Conservation (phyloP, 208 protist genomes). For the Crithidia brevicula region DNA sequence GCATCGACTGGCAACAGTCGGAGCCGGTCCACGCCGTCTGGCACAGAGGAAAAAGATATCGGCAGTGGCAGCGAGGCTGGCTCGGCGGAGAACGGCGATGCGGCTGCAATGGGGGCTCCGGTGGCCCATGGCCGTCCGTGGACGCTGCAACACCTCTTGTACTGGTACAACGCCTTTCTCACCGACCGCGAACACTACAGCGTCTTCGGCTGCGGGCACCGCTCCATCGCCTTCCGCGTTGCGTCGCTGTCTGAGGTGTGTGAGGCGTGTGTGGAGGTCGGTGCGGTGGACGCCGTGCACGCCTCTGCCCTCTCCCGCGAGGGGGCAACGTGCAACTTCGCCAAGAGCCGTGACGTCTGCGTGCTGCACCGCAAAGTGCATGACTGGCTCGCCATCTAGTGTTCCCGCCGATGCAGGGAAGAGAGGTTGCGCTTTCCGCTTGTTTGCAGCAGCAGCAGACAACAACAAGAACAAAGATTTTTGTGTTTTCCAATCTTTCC, state of each 20-base stretch:
- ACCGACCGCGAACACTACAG: slow-evolving; percentile 41
- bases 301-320: slow-evolving; percentile 8
- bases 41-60: background rate
- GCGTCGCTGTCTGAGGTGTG: slow-evolving; percentile 45
- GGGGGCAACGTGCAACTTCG: slow-evolving; percentile 9
- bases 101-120: background rate
- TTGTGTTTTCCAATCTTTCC: background rate
- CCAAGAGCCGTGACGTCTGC: slow-evolving; percentile 29
- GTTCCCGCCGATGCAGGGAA: no score
- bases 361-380: slow-evolving; percentile 44
- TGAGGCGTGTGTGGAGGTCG: slow-evolving; percentile 38
- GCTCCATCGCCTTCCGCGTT: slow-evolving; percentile 45
- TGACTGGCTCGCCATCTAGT: slow-evolving; percentile 44
- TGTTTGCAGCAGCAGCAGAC: no score
- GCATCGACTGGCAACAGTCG: no score
- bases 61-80: background rate
- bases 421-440: no score
- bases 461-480: background rate
- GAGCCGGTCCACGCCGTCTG: background rate
- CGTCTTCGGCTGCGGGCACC: slow-evolving; percentile 58
- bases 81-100: slow-evolving; percentile 1
- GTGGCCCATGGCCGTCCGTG: slow-evolving; percentile 29
- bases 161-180: slow-evolving; percentile 54
- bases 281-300: slow-evolving; percentile 21
- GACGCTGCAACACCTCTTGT: slow-evolving; percentile 61